These are phyloP conservation scores for Talaromyces albobiverticillius DNA, from an alignment of 2,329 filamentous ascomycete species.

Conservation along the genomic window DNA sequence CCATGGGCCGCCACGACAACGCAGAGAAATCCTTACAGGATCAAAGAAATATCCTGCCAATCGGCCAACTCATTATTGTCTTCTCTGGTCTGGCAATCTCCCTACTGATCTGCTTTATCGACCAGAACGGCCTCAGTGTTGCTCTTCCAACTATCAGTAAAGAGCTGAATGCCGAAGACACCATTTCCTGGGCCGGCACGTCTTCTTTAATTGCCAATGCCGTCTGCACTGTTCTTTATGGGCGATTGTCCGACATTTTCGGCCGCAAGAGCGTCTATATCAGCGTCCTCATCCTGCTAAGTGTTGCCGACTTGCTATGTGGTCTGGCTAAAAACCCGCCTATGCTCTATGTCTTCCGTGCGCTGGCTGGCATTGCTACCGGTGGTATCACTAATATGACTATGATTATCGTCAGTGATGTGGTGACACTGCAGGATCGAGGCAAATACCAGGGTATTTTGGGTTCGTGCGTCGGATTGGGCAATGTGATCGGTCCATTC, in stretches of 20 bases:
- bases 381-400: constrained; percentile 59
- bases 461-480: constrained; percentile 43
- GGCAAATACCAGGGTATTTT: constrained; percentile 55
- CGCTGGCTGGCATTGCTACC: constrained; percentile 58
- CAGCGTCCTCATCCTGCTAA: constrained; percentile 51
- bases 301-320: constrained; percentile 58
- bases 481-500: constrained; percentile 48
- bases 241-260: constrained; percentile 60
- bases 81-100: constrained; percentile 53
- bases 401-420: constrained; percentile 62
- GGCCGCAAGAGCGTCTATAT: constrained; percentile 60
- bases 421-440: constrained; percentile 58
- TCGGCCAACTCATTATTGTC: constrained; percentile 44
- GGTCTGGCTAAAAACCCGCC: constrained; percentile 54
- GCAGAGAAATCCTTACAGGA: constrained; percentile 51
- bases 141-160: constrained; percentile 53
- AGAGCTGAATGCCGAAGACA: constrained; percentile 43
- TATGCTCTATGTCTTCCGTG: constrained; percentile 62
- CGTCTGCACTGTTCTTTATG: constrained; percentile 64
- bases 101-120: constrained; percentile 55
- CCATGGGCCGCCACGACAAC: constrained; percentile 25
- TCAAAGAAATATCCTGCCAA: constrained; percentile 58
- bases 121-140: constrained; percentile 57
- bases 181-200: constrained; percentile 69
- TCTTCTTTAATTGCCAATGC: constrained; percentile 66